These are phyloP conservation scores for Bjerkandera adusta DNA, from an alignment of 1,284 basidiomycete species.

Conservation along the genomic window DNA sequence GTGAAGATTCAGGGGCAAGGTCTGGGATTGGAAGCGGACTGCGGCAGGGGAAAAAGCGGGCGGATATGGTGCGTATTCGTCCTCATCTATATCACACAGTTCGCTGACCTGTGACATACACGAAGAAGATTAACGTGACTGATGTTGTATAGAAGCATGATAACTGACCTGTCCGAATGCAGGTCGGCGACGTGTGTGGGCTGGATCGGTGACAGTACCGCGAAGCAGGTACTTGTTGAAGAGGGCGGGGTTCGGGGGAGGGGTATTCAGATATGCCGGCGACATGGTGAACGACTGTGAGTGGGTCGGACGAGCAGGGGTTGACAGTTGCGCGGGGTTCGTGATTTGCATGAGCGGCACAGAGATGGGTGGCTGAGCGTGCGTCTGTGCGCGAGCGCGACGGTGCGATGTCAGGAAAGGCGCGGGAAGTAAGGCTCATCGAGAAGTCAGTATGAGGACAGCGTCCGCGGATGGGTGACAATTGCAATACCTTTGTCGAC, in stretches of 20 bases:
- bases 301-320: conserved; percentile 29
- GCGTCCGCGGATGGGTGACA: no score
- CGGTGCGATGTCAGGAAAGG: conserved; percentile 61
- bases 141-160: not conserved
- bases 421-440: conserved; percentile 54
- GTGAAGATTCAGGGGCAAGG: conserved; percentile 31
- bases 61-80: conserved; percentile 53
- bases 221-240: conserved; percentile 59
- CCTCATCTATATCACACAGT: conserved; percentile 73
- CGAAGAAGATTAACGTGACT: not conserved
- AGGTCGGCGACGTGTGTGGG: conserved; percentile 59
- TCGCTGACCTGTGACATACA: conserved; percentile 48
- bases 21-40: conserved; percentile 23
- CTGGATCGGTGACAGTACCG: conserved; percentile 72
- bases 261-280: conserved; percentile 50
- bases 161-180: conserved; percentile 33
- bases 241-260: conserved; percentile 61
- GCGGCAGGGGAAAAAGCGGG: conserved; percentile 37
- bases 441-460: conserved; percentile 11
- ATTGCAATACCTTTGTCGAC: conserved; percentile 31
- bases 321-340: conserved; percentile 29
- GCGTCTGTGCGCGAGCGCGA: conserved; percentile 50
- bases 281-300: conserved; percentile 20
- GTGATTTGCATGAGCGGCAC: conserved; percentile 25
- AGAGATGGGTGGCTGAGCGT: conserved; percentile 25